Percentiles rank a stretch among this genome's conserved stretches.
Conservation (phyloP, 1,139 yeast genomes). For the Diutina mesorugosa region DNA sequence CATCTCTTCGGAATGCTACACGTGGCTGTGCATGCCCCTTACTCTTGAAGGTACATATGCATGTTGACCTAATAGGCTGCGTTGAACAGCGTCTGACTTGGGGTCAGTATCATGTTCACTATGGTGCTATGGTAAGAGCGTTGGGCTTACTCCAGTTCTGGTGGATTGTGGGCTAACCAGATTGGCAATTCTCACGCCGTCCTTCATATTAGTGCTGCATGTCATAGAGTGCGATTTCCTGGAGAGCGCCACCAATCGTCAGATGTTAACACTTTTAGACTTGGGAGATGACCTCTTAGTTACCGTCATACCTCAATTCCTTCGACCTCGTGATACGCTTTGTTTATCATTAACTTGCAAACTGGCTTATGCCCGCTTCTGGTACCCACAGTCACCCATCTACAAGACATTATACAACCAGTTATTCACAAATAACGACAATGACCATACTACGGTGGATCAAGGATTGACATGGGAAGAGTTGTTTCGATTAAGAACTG, state of each 20-base stretch:
- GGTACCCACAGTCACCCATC: not conserved
- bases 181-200: not conserved
- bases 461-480: conserved; percentile 34
- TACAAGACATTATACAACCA: conserved; percentile 14
- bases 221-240: not conserved
- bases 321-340: conserved; percentile 34
- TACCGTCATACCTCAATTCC: conserved; percentile 20
- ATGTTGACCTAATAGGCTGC: not conserved
- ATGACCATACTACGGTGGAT: conserved; percentile 27
- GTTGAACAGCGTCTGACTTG: not conserved
- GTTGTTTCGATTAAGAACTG: conserved; percentile 29
- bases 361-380: not conserved
- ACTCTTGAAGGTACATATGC: not conserved
- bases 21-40: not conserved
- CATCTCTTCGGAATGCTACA: not conserved
- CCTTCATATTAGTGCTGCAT: not conserved
- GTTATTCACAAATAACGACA: conserved; percentile 14
- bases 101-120: not conserved
- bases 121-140: too few species aligned
- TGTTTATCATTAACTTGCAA: conserved; percentile 33
- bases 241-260: not conserved
- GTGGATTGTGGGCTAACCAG: too few species aligned
- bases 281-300: conserved; percentile 35
- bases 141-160: too few species aligned
- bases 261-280: conserved; percentile 8